phyloP scores from a whole-genome alignment of 2,329 filamentous ascomycete genomes.

The Trichothecium sympodiale region DNA sequence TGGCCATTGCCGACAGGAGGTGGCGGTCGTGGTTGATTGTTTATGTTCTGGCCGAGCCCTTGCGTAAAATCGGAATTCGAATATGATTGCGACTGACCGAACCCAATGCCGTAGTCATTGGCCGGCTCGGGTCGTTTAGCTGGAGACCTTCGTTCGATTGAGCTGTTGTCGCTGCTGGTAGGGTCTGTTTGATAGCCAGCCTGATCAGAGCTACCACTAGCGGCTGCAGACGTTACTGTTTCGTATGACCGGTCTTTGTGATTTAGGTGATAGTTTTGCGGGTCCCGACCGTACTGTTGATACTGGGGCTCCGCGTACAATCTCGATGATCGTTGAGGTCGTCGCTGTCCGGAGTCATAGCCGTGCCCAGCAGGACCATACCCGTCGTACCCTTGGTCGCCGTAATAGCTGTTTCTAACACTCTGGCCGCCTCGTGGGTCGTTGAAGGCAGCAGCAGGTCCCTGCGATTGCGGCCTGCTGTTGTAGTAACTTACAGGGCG shows the following conservation, averaged over 20 bases:
- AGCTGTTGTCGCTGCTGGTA: constrained; percentile 82
- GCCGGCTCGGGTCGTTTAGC: constrained; percentile 40
- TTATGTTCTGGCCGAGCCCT: constrained; percentile 10
- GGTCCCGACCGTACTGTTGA: constrained; percentile 24
- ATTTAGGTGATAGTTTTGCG: constrained; percentile 39
- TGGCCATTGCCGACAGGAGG: constrained; percentile 5
- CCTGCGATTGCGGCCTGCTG: constrained; percentile 20
- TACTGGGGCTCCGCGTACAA: constrained; percentile 36
- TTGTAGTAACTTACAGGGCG: constrained; percentile 42
- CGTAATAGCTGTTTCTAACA: constrained; percentile 30
- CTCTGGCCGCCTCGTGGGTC: constrained; percentile 8
- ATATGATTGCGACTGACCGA: constrained; percentile 31
- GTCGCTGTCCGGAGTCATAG: constrained; percentile 2
- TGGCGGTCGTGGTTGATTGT: constrained; percentile 10
- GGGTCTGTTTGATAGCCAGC: constrained; percentile 78
- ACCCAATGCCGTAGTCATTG: constrained; percentile 56
- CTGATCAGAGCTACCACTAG: constrained; percentile 64
- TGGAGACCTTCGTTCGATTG: constrained; percentile 61
- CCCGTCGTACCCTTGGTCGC: constrained; percentile 27
- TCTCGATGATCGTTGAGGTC: constrained; percentile 23
- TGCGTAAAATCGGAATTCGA: constrained; percentile 28
- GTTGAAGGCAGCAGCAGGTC: too few species aligned
- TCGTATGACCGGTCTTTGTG: constrained; percentile 75
- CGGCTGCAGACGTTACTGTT: constrained; percentile 69
- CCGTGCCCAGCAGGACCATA: constrained; percentile 4